Evolutionary conservation across 23 red algal species (phyloP).

Genomic region (Gracilariopsis chorda): DNA sequence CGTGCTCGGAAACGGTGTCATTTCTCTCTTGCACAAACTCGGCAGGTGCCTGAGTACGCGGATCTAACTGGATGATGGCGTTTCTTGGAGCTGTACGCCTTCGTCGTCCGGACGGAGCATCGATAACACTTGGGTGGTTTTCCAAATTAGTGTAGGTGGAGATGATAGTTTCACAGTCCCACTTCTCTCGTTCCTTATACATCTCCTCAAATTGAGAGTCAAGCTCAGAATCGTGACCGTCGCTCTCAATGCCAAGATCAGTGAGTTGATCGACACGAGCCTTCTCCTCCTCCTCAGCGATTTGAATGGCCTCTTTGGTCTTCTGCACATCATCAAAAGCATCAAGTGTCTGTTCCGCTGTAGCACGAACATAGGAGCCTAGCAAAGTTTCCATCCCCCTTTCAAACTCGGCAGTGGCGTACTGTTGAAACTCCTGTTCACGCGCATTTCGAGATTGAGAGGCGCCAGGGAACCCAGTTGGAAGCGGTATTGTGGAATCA

Average conservation of each 20-base stretch:
- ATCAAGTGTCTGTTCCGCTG: constrained; percentile 7
- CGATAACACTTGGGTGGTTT: constrained; percentile 80
- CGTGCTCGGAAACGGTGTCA: neutral
- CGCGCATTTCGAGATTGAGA: neutral
- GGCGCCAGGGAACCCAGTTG: neutral
- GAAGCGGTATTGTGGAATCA: neutral
- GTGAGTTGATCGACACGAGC: neutral
- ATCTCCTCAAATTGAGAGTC: constrained; percentile 39
- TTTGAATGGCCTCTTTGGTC: constrained; percentile 17
- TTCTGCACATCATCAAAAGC: constrained; percentile 15
- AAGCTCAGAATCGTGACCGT: constrained; percentile 37
- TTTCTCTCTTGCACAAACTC: neutral
- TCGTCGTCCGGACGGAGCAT: neutral
- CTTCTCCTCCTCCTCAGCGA: constrained; percentile 2
- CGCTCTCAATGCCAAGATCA: constrained; percentile 27
- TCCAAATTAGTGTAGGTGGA: constrained; percentile 78
- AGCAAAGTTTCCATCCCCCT: constrained; percentile 46
- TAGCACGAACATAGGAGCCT: constrained; percentile 29
- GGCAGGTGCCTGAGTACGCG: constrained; percentile 37
- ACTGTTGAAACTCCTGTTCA: constrained; percentile 30
- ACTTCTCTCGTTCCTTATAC: constrained; percentile 60
- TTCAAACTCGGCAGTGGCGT: constrained; percentile 39
- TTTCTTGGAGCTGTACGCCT: neutral
- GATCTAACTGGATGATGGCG: constrained; percentile 56
- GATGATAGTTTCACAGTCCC: constrained; percentile 85